Base-by-base conservation (phyloP, 371 early-diverging fungal species). In the Thermomucor indicae-seudaticae region DNA sequence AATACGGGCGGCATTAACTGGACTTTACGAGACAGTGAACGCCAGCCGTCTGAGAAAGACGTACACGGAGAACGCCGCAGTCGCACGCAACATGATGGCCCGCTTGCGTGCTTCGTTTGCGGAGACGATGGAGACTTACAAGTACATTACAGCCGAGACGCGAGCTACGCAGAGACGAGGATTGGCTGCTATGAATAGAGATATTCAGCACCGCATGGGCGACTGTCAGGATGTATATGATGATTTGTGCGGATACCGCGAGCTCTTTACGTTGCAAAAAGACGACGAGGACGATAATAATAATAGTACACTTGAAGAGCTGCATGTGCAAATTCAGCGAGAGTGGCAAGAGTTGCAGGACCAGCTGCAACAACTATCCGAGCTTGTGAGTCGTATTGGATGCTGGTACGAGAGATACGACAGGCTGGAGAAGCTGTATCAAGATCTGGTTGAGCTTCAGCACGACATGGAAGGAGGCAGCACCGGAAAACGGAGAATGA, bases 181-280 rank as follows among this genome's bases (percentile, higher is more conserved):
- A 6, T n/a, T 71, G 17, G 50, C 54, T 1, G 38, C 29, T 7
- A 38, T 49, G 5, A 60, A 71, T 31, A 62, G 53, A 35, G 53
- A 65, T n/a, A 49, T 62, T 1, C 64, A 67, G 30, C 57, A 64
- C 20, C 34, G 46, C 1, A 38, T 67, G 16, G 32, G 32, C 4
- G 72, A 68, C 5, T 66, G 69, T 24, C 53, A 64, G 46, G 75
- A 71, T 17, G 58, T 65, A 6, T 75, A 71, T 23, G 70, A 71
- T n/a, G 75, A 75, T 27, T 53, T 67, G 2, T 57, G 64, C 16
- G 65, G 66, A 10, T 69, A 71, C 19, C 62, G 64, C 34, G 55
- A 52, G 24, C 63, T 55, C 17, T 64, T 71, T 20, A 50, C 47
- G 23, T 48, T 59, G 2, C 75, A 70, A 29, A n/a, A n/a, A n/a